Conservation (phyloP, 23 red algal genomes). For the Agarophyton chilense region DNA sequence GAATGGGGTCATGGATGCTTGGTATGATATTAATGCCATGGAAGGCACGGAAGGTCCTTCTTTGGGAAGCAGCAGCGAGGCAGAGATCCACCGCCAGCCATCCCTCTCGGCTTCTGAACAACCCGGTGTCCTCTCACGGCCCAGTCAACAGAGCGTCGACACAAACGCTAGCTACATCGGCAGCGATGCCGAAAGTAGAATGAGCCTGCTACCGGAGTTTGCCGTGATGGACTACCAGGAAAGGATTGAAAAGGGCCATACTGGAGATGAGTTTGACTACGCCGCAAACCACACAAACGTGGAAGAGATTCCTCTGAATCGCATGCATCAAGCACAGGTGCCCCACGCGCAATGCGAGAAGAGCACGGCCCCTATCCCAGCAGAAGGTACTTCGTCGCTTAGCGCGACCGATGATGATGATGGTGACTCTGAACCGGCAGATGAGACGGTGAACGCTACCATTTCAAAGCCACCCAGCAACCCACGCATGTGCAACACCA, state of each 20-base stretch:
- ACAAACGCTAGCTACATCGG: background rate
- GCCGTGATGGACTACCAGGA: conserved; percentile 36
- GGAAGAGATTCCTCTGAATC: conserved; percentile 37
- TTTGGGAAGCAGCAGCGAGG: conserved; percentile 15
- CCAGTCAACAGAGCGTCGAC: background rate
- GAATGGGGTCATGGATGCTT: conserved; percentile 55
- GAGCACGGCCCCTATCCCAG: background rate
- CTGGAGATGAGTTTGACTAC: conserved; percentile 65
- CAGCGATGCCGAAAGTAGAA: conserved; percentile 44
- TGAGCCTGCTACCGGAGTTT: conserved; percentile 53
- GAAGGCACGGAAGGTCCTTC: conserved; percentile 2
- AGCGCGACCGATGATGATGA: conserved; percentile 5
- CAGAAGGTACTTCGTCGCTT: background rate
- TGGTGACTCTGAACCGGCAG: conserved; percentile 16
- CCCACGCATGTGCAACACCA: background rate
- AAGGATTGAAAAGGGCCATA: conserved; percentile 2
- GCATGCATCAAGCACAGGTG: background rate
- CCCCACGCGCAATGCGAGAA: background rate
- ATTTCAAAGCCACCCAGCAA: background rate
- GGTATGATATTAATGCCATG: conserved; percentile 37
- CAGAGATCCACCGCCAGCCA: background rate
- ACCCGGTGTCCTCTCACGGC: background rate
- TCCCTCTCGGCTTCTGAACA: background rate
- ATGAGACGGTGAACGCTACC: conserved; percentile 55
- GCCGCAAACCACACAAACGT: conserved; percentile 62